A percentile compares a stretch with the other conserved stretches of the same genome.
phyloP scores from a whole-genome alignment of 352 stramenopile species.

The Globisporangium splendens region DNA sequence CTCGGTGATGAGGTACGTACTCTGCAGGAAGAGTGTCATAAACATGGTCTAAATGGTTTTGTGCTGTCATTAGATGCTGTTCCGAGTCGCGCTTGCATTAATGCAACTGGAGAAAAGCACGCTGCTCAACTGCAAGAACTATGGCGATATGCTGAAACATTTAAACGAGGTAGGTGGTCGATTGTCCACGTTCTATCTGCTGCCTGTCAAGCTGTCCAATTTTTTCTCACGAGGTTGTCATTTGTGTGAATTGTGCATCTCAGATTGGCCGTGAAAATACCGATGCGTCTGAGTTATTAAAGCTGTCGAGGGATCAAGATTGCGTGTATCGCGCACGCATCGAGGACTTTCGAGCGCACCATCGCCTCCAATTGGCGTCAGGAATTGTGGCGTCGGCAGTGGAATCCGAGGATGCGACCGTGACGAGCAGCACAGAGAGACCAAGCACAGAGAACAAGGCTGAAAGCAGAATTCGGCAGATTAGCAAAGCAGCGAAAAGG shows the following conservation, averaged over 20 bases:
- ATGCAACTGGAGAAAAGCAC: constrained; percentile 58
- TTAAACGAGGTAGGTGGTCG: constrained; percentile 63
- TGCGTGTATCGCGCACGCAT: constrained; percentile 64
- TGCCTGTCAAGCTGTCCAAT: background rate
- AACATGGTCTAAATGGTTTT: background rate
- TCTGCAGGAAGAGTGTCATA: background rate
- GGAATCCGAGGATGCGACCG: constrained; percentile 27
- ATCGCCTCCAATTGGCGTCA: constrained; percentile 75
- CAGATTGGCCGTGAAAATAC: constrained; percentile 58
- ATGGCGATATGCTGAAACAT: constrained; percentile 76
- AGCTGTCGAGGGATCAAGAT: constrained; percentile 56
- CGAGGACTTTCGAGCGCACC: constrained; percentile 82
- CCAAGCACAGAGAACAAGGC: constrained; percentile 37
- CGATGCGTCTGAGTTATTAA: constrained; percentile 44
- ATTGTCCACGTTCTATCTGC: background rate
- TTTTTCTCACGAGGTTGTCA: background rate
- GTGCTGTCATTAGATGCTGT: constrained; percentile 47
- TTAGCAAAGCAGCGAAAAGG: constrained; percentile 49
- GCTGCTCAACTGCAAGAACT: constrained; percentile 58
- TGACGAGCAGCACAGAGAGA: constrained; percentile 27
- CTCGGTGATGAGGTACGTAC: constrained; percentile 66
- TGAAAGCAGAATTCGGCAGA: constrained; percentile 52
- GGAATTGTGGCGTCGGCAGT: constrained; percentile 72
- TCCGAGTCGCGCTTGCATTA: constrained; percentile 68
- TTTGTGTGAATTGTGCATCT: background rate